Percentiles rank a stretch among this genome's conserved stretches.
These are phyloP conservation scores for Nicotiana rustica DNA, from an alignment of 305 asterid species.

Conservation along the genomic window DNA sequence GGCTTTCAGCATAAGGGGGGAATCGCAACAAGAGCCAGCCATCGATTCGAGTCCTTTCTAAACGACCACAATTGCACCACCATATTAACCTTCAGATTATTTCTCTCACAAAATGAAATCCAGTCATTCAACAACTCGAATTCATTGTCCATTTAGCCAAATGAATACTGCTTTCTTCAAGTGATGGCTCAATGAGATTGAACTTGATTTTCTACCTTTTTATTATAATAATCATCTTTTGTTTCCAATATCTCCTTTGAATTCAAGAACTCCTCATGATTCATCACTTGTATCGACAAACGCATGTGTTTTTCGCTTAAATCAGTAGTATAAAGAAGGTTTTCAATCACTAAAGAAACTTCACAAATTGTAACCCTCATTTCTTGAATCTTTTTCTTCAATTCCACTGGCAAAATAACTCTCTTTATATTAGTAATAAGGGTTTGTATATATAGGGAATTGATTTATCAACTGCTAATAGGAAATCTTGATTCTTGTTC, in stretches of 20 bases:
- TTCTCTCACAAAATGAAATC: background rate
- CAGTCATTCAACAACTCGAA: slow-evolving; percentile 26
- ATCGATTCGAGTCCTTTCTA: background rate
- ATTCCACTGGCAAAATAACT: background rate
- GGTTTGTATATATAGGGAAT: background rate
- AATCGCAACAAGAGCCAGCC: slow-evolving; percentile 24
- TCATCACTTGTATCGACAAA: slow-evolving; percentile 5
- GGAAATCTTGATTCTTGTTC: background rate
- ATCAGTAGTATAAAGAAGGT: background rate
- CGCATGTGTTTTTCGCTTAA: background rate
- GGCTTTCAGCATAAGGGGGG: background rate
- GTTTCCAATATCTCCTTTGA: background rate
- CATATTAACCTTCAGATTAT: background rate
- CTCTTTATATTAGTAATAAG: background rate
- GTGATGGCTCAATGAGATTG: slow-evolving; percentile 17
- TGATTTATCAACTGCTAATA: background rate
- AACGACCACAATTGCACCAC: background rate
- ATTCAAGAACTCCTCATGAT: background rate
- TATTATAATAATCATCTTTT: background rate
- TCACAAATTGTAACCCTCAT: background rate
- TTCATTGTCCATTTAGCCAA: background rate
- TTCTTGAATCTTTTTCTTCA: background rate
- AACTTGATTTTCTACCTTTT: background rate
- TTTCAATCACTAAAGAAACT: slow-evolving; percentile 18
- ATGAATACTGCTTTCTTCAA: background rate